Conservation (phyloP, 768 basidiomycete species). For the Boletus patriciae region DNA sequence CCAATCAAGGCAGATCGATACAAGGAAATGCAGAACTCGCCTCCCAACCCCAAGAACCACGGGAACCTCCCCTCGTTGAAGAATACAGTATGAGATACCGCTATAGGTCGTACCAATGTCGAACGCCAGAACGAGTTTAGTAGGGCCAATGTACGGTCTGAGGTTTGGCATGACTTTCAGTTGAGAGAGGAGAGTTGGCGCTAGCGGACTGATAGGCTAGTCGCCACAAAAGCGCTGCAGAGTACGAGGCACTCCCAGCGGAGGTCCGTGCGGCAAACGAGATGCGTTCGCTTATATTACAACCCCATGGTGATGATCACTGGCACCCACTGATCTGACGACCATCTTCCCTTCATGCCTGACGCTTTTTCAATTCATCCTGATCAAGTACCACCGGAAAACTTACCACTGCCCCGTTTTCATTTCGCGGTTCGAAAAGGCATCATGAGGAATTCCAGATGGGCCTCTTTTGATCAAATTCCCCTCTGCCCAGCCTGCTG, state of each 20-base stretch:
- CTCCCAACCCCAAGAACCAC: constrained; percentile 7
- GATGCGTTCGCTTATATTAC: background rate
- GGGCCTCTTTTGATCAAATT: too few relatives aligned
- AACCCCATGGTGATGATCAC: background rate
- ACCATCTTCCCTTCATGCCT: background rate
- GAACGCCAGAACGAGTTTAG: constrained; percentile 44
- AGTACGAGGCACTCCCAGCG: background rate
- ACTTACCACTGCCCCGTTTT: background rate
- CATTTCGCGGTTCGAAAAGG: background rate
- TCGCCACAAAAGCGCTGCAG: background rate
- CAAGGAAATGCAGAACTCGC: background rate
- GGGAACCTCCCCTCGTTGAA: constrained; percentile 4
- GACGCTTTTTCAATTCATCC: background rate
- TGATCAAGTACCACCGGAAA: background rate
- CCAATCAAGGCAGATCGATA: background rate
- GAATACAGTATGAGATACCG: constrained; percentile 38
- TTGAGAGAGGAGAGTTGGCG: background rate
- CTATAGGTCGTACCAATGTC: constrained; percentile 49
- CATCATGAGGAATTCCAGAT: background rate
- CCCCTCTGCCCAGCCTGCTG: too few relatives aligned
- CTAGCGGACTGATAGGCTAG: background rate
- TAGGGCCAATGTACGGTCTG: constrained; percentile 1
- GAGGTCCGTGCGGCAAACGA: background rate
- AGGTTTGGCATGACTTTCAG: constrained; percentile 4
- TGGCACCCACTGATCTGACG: background rate